These are phyloP conservation scores for Phytophthora cactorum DNA, from an alignment of 352 stramenopile genomes.

Conservation along the genomic window DNA sequence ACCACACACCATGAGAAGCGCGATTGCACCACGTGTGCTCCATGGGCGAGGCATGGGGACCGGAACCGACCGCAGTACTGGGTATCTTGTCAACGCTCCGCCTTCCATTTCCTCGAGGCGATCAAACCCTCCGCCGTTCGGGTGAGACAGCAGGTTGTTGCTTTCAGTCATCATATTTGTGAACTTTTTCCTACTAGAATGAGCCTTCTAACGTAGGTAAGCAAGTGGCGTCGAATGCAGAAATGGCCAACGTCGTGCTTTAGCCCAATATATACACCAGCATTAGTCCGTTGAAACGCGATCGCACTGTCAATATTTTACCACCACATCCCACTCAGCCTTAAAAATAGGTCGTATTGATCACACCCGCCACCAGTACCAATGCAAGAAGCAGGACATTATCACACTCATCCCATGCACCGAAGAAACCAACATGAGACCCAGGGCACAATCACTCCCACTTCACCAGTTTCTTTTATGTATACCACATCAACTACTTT, in stretches of 20 bases:
- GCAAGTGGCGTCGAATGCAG: slow-evolving; percentile 11
- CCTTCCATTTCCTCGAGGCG: slow-evolving; percentile 36
- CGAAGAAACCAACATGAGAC: slow-evolving; percentile 11
- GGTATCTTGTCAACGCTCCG: slow-evolving; percentile 14
- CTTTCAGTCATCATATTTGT: slow-evolving; percentile 36
- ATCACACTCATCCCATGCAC: not conserved
- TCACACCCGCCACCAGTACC: not conserved
- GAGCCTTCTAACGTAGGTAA: slow-evolving; percentile 2
- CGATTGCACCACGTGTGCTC: slow-evolving; percentile 29
- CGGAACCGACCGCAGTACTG: slow-evolving; percentile 33
- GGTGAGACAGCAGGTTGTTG: slow-evolving; percentile 36
- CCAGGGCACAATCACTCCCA: not conserved
- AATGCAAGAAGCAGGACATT: not conserved
- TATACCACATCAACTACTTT: slow-evolving; percentile 5
- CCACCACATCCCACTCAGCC: slow-evolving; percentile 7
- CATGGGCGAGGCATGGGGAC: slow-evolving; percentile 25
- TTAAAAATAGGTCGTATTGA: slow-evolving; percentile 8
- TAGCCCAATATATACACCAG: slow-evolving; percentile 1
- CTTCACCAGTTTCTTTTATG: slow-evolving; percentile 17
- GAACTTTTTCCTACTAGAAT: not conserved
- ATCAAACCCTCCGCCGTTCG: slow-evolving; percentile 26
- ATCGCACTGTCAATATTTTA: slow-evolving; percentile 18
- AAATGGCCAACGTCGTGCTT: slow-evolving; percentile 17
- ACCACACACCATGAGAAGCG: slow-evolving; percentile 30
- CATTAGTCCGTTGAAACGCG: slow-evolving; percentile 26